A percentile compares a stretch with the other conserved stretches of the same genome.
phyloP scores from a whole-genome alignment of 2,329 filamentous ascomycete genomes.

The Pseudogymnoascus sp. region DNA sequence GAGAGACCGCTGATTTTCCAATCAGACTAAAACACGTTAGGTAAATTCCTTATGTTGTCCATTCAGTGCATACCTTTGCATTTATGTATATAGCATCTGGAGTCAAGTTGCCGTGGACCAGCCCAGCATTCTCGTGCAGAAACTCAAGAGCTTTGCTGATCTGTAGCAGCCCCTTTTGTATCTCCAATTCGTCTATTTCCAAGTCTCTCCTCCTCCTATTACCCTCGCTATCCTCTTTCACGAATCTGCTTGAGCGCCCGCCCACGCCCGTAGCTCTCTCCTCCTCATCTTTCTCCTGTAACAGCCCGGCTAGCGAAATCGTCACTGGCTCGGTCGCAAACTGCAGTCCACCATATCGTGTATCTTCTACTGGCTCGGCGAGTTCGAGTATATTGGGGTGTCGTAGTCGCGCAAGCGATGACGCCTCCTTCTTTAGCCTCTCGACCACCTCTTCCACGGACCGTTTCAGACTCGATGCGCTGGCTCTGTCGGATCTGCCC shows the following conservation, averaged over 20 bases:
- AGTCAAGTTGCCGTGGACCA: conserved; percentile 91
- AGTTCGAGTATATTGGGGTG: conserved; percentile 91
- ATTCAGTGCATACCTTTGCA: conserved; percentile 55
- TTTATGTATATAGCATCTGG: conserved; percentile 93
- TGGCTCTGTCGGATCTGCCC: conserved; percentile 40
- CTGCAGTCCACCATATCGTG: conserved; percentile 80
- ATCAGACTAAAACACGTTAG: conserved; percentile 59
- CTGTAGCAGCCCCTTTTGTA: conserved; percentile 91
- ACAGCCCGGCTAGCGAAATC: conserved; percentile 71
- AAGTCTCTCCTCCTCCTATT: conserved; percentile 68
- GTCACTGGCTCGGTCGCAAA: conserved; percentile 92
- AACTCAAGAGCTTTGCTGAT: conserved; percentile 93
- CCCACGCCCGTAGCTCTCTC: conserved; percentile 62
- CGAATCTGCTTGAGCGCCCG: conserved; percentile 68
- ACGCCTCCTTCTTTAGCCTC: conserved; percentile 83
- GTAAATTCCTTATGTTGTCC: conserved; percentile 15
- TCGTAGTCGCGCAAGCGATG: conserved; percentile 75
- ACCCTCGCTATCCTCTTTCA: conserved; percentile 72
- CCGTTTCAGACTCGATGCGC: conserved; percentile 65
- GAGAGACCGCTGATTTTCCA: conserved; percentile 97
- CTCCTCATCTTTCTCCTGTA: conserved; percentile 85
- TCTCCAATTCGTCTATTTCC: conserved; percentile 93
- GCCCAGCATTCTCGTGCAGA: conserved; percentile 84
- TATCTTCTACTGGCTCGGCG: conserved; percentile 92
- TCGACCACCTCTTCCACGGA: conserved; percentile 86